Base-by-base conservation (phyloP, 805 yeast genomes). In the Candida chauliodis region DNA sequence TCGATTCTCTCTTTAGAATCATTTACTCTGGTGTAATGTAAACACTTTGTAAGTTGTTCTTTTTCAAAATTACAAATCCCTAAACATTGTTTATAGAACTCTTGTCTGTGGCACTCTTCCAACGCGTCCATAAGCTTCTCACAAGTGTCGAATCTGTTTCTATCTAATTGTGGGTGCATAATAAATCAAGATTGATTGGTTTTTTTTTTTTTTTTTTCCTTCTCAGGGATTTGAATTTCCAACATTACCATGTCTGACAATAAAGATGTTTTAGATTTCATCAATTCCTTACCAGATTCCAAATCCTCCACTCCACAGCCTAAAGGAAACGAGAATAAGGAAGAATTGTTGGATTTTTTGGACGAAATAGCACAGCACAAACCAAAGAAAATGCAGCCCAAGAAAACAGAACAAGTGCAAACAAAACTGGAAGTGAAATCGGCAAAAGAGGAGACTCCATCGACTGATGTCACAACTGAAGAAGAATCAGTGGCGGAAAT, bases 31-130 rank as follows among this genome's bases (percentile, higher is more conserved):
- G 91, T 84, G 38, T 77, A 78, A 53, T 88, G 93, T 17, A 95
- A 69, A 62, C 99, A 91, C 52, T 77, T 67, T 24, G 83, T 63
- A 37, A 93, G 70, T 36, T 84, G 90, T 45, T 84, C 86, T 52
- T 89, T 89, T 51, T 84, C 81, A 37, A 80, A 79, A 60, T 88
- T 87, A 63, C 99, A 91, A 42, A 76, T 69, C 19, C 98, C 98
- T 48, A 87, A 66, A 6, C 85, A 80, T 56, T 84, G 78, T 47
- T 76, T 73, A 43, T 84, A 49, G 48, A 80, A 83, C 39, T 80
- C 83, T 38, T 72, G 72, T 42, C 78, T 73, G 52, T 90, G 96
- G 57, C 99, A 91, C 55, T 86, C 82, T 51, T 91, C 95, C 5
- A 91, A 73, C 0, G 95, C 96, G 44, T 82, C 81, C 58, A 93